A percentile compares a stretch with the other conserved stretches of the same genome.
Evolutionary conservation across 768 basidiomycete species (phyloP).

Genomic region (Hygrocybe coccinea): DNA sequence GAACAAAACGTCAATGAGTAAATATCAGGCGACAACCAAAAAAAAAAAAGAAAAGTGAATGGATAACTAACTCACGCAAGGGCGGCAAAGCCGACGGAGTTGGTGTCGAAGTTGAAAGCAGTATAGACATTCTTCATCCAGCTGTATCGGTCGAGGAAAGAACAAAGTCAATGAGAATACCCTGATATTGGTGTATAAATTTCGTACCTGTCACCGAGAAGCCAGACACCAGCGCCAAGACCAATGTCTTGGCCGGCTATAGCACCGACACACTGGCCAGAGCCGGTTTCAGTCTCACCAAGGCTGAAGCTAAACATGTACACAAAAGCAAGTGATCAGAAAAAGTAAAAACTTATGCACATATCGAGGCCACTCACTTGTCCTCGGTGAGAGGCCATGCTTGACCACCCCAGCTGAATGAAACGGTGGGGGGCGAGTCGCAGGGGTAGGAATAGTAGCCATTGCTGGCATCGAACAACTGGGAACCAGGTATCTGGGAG

Average conservation of each 20-base stretch:
- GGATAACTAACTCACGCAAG: too few species aligned
- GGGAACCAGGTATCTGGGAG: background rate
- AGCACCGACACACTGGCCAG: slow-evolving; percentile 44
- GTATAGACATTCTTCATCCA: slow-evolving; percentile 5
- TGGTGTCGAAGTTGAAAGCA: background rate
- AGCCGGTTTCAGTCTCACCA: slow-evolving; percentile 37
- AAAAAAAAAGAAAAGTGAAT: too few species aligned
- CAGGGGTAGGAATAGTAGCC: slow-evolving; percentile 9
- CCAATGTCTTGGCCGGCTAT: slow-evolving; percentile 42
- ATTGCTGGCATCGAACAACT: background rate
- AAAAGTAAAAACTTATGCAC: too few species aligned
- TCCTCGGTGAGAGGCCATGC: background rate
- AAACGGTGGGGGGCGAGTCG: slow-evolving; percentile 4
- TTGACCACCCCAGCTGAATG: background rate
- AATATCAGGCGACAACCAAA: too few species aligned
- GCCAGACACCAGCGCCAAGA: slow-evolving; percentile 6
- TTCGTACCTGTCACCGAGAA: slow-evolving; percentile 10
- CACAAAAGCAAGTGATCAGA: slow-evolving; percentile 16
- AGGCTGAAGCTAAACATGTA: slow-evolving; percentile 31
- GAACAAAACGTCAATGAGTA: too few species aligned
- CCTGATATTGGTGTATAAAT: too few species aligned
- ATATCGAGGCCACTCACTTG: slow-evolving; percentile 14
- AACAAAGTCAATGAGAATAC: background rate
- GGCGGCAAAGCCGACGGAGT: slow-evolving; percentile 5
- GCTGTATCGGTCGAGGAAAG: background rate